Evolutionary conservation across 2,329 filamentous ascomycete species (phyloP), one percentile per base, ranked within the genome.

Genomic region (Plectosphaerella plurivora): DNA sequence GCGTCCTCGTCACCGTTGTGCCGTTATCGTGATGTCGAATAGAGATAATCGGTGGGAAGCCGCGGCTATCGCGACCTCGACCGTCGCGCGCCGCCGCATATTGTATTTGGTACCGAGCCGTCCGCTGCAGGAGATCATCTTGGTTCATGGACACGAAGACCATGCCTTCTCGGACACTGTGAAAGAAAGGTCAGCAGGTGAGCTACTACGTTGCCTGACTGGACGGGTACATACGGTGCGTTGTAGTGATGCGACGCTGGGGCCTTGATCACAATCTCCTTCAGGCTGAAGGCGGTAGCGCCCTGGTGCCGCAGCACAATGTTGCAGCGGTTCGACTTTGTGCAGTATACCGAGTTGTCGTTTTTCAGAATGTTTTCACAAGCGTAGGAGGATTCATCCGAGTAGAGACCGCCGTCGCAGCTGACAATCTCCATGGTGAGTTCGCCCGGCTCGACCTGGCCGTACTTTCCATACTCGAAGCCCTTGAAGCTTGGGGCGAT

Each of bases 121-220:
- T 94, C 53, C 86, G 80, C 18, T 77, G 81, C 44, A 94, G 71
- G 1, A 94, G 73, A 55, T 94, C 86, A 59, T 95, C 85, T 37
- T 86, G 82, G 41, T 84, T 81, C 92, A 97, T 96, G 45, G 89
- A 83, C 25, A 97, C 80, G 64, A 97, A 97, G 1, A 97, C 82
- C 79, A 97, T 87, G 45, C 94, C 93, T 77, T 96, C 89, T 69
- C 93, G 87, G 50, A 96, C 86, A 51, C 89, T 93, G 65, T 52
- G 46, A 51, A 51, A 56, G 53, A 53, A 50, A 56, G 52, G 52
- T 56, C 57, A 53, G 53, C 49, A 77, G 8, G 11, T 10, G 9
- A 33, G 8, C 8, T 33, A 33, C 28, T 33, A 69, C 45, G 56
- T 54, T 46, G 54, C 16, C 42, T 35, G 18, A 49, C 41, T 25